Base-by-base conservation (phyloP, 352 stramenopile species). In the Peronospora destructor region DNA sequence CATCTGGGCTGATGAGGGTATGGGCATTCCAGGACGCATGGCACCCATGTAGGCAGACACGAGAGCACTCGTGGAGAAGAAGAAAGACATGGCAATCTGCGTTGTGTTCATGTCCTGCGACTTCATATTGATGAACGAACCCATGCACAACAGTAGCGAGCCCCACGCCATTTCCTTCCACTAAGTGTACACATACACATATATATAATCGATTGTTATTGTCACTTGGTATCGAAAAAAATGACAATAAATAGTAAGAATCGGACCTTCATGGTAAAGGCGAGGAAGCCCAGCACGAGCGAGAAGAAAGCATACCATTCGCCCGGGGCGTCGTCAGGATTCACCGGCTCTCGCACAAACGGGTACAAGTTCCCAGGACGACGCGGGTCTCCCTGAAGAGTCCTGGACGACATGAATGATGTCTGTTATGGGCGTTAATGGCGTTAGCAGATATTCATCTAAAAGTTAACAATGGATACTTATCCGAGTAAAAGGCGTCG, bases 11-110 rank as follows among this genome's bases (percentile, higher is more conserved):
- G 39, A 49, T 12, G 45, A 13, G 1, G 51, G 29, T 35, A 68
- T 59, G 41, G 63, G 48, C 33, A 71, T 59, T 3, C 59, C 55
- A 8, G 66, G 54, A 48, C 48, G 56, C 55, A 76, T 64, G 33
- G 41, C 40, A 17, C 64, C 68, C 66, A 73, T 71, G 68, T 86
- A 84, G 44, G 62, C 59, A 33, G 74, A 72, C 32, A 85, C 75
- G 43, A 90, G 71, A 25, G 78, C 70, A 45, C 71, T 85, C 13
- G 69, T 71, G 43, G 78, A 69, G 57, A 83, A 84, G 66, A 86
- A 87, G 64, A 90, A 85, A 41, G 76, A 77, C 68, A 84, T 83
- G 57, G 72, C 76, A 32, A 85, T 60, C 53, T 84, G 66, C 41
- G 69, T 74, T 53, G 76, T 62, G 53, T 87, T 79, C 64, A 64